phyloP scores from a whole-genome alignment of 495 filamentous ascomycete species.

The Glarea lozoyensis region DNA sequence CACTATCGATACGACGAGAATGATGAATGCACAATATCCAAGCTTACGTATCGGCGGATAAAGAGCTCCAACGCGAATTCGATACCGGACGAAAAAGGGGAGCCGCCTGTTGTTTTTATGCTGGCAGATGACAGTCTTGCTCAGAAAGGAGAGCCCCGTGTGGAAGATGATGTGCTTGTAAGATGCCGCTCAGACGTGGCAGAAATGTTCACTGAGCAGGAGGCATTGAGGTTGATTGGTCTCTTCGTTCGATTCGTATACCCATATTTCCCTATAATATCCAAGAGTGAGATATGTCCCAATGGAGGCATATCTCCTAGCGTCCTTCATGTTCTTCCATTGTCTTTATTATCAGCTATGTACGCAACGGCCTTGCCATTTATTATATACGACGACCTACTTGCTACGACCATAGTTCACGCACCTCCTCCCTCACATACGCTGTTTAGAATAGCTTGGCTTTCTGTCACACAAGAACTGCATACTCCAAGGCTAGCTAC shows the following conservation, averaged over 20 bases:
- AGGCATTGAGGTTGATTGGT: constrained; percentile 17
- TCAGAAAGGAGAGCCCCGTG: constrained; percentile 20
- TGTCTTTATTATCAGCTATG: constrained; percentile 20
- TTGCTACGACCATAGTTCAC: constrained; percentile 20
- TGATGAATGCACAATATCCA: constrained; percentile 22
- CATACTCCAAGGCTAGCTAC: constrained; percentile 20
- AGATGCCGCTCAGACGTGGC: constrained; percentile 14
- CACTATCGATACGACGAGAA: constrained; percentile 22
- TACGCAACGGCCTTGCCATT: constrained; percentile 22
- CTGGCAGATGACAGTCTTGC: constrained; percentile 21
- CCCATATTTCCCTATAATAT: constrained; percentile 23
- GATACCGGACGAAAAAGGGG: constrained; percentile 14
- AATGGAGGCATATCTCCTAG: constrained; percentile 9
- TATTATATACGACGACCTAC: constrained; percentile 21
- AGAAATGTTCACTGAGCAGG: constrained; percentile 20
- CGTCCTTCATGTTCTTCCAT: constrained; percentile 13
- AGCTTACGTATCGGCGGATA: constrained; percentile 20
- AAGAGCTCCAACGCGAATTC: constrained; percentile 10
- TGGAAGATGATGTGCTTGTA: constrained; percentile 18
- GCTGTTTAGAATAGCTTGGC: constrained; percentile 19
- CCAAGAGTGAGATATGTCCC: constrained; percentile 13
- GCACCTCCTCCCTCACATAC: constrained; percentile 11
- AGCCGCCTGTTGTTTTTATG: constrained; percentile 21
- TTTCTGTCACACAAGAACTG: constrained; percentile 19
- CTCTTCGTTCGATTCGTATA: constrained; percentile 23